These are phyloP conservation scores for Beauveria bassiana DNA, from an alignment of 2,329 filamentous ascomycete species.

Conservation along the genomic window DNA sequence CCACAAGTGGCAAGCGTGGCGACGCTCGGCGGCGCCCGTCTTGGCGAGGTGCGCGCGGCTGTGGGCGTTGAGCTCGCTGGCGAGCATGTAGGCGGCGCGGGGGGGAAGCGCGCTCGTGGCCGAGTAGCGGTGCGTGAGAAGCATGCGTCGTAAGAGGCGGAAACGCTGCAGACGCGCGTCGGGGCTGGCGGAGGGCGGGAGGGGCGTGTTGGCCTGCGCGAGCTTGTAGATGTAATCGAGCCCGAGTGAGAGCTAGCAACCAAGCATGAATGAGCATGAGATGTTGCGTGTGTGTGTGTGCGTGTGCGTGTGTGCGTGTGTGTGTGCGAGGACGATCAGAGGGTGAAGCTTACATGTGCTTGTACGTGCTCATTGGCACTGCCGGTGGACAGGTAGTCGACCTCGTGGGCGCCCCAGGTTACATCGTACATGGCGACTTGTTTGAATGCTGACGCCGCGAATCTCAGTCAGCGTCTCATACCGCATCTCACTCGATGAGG, in stretches of 20 bases:
- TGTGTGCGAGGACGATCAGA: no score
- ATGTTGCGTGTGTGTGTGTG: no score
- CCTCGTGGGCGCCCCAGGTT: constrained; percentile 1
- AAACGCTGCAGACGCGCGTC: background rate
- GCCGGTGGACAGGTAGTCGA: background rate
- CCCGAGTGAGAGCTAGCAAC: background rate
- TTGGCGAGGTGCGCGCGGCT: background rate
- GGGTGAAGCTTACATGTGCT: background rate
- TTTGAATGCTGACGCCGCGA: background rate
- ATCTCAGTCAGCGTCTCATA: background rate
- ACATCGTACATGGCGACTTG: background rate
- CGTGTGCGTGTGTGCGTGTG: no score
- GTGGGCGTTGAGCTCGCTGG: constrained; percentile 1
- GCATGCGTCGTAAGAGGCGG: background rate
- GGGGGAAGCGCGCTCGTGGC: background rate
- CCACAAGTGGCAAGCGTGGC: background rate
- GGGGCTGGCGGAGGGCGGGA: background rate
- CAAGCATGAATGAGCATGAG: no score
- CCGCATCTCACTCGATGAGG: background rate
- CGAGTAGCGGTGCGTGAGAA: background rate
- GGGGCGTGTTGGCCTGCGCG: background rate
- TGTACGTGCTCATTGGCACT: background rate
- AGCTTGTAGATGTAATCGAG: constrained; percentile 5
- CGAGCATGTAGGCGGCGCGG: constrained; percentile 2
- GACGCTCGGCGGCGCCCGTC: background rate